Base-by-base conservation (phyloP, 345 rosid species). In the Hirschfeldia incana region DNA sequence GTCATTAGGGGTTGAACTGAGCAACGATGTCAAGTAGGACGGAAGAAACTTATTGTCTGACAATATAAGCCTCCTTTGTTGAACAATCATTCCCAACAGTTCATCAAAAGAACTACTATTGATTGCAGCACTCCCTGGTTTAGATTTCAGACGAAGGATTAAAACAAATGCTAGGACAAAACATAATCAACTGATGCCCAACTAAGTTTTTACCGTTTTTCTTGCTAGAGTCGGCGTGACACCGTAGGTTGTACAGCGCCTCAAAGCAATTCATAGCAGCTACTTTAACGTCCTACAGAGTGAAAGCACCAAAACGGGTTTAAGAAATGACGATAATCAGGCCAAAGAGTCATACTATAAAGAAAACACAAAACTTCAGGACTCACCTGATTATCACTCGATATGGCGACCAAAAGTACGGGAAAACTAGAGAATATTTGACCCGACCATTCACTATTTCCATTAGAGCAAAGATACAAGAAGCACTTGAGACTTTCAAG, bases 251-350 rank as follows among this genome's bases (percentile, higher is more conserved):
- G 78, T 69, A 81, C 60, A 91, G 78, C 64, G 82, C 88, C 83
- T 93, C 98, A 69, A 91, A 72, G 84, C 98, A 95, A 67, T 83
- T 83, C 93, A 93, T 91, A 49, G 96, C 94, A 79, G 96, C 89
- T 69, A 71, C 51, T 76, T 88, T 90, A 32, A 86, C 37, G 71
- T 84, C 97, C 99, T 95, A 88, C 72, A 83, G 77, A 81, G 62
- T 71, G 16, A 72, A 73, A 72, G 49, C 65, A 34, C 51, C 69
- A 59, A 28, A 39, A 59, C 8, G 3, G 51, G 27, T 11, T 65
- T 21, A 32, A 42, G 42, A 70, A n/a, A 46, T 6, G 68, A 80
- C 9, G 26, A 70, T 12, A 70, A 42, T 58, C 21, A 21, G 21
- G 21, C 44, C 16, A n/a, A 17, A 63, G 58, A 13, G 66, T 53